Evolutionary conservation across 2,329 filamentous ascomycete genomes (phyloP), one percentile per base, ranked within the genome.

Genomic region (Ciborinia camelliae): DNA sequence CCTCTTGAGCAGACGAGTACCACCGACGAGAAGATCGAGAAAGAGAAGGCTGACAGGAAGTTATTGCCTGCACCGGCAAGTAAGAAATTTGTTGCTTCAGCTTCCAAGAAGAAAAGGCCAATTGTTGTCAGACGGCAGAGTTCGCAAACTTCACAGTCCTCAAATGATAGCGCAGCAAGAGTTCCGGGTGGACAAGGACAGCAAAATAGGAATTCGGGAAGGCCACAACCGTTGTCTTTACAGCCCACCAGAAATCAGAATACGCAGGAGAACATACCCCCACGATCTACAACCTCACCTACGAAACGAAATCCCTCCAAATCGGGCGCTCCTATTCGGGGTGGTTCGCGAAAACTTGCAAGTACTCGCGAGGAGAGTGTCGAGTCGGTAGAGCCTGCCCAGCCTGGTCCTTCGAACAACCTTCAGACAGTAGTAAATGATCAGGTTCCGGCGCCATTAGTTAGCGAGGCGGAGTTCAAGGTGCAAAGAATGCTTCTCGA

Each of bases 71-170:
- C 32, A 30, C 45, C 35, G 12, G n/a, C 57, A 62, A 63, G 68
- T 8, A 81, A 79, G 63, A 79, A 79, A 50, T 79, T 82, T 65
- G 77, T 82, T 26, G 80, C 78, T 5, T 78, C 77, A 14, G 66
- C 68, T 14, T 73, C 76, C 1, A 77, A 78, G 6, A 83, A 80
- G 71, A 77, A 80, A 60, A 78, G 81, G 52, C 79, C 81, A 0
- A 75, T 78, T 10, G 75, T 84, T 66, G 74, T 79, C 18, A 79
- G 81, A 54, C 79, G 80, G 41, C 74, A 77, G 45, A 83, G 80
- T 68, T 83, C 82, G 1, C 82, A 74, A 63, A 83, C 79, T 68
- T 83, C 82, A 1, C 82, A 74, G 62, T 71, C 72, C 43, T 73
- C 70, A 4, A 66, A 67, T 35, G 71, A 73, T 32, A 68, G 63